Evolutionary conservation across 2,329 filamentous ascomycete genomes (phyloP).

Genomic region (Arthrinium phaeospermum): DNA sequence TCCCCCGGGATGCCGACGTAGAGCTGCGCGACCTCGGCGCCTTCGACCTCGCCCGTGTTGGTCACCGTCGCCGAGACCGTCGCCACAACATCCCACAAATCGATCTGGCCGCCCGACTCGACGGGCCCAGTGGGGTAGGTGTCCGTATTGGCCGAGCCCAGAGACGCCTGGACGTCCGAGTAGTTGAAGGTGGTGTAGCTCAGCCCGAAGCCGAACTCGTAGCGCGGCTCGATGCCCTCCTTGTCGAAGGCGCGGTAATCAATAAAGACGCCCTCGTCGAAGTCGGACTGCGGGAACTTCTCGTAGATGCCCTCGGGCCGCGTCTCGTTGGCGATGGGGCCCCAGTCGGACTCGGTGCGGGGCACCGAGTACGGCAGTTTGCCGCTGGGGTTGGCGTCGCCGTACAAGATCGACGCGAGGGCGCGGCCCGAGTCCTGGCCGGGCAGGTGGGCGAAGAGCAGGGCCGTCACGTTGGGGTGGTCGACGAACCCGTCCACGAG

Average conservation of each 20-base stretch:
- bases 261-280: conserved; percentile 64
- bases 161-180: conserved; percentile 40
- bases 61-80: conserved; percentile 41
- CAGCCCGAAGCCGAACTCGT: conserved; percentile 70
- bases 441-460: conserved; percentile 74
- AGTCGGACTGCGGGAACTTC: conserved; percentile 45
- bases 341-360: conserved; percentile 53
- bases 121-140: conserved; percentile 44
- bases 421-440: conserved; percentile 77
- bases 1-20: conserved; percentile 48
- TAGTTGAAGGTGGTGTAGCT: conserved; percentile 72
- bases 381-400: conserved; percentile 52
- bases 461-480: conserved; percentile 74
- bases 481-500: conserved; percentile 63
- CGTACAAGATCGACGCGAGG: conserved; percentile 77
- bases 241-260: conserved; percentile 70
- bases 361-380: conserved; percentile 59
- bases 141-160: conserved; percentile 6
- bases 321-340: conserved; percentile 38
- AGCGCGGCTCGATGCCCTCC: conserved; percentile 62
- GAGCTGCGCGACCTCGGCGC: conserved; percentile 51
- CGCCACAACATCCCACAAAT: conserved; percentile 52
- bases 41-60: conserved; percentile 47
- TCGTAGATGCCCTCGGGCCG: conserved; percentile 51
- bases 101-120: conserved; percentile 46